A percentile compares a stretch with the other conserved stretches of the same genome.
These are phyloP conservation scores for Didymellaceae sp. DNA, from an alignment of 2,329 filamentous ascomycete genomes.

Conservation along the genomic window DNA sequence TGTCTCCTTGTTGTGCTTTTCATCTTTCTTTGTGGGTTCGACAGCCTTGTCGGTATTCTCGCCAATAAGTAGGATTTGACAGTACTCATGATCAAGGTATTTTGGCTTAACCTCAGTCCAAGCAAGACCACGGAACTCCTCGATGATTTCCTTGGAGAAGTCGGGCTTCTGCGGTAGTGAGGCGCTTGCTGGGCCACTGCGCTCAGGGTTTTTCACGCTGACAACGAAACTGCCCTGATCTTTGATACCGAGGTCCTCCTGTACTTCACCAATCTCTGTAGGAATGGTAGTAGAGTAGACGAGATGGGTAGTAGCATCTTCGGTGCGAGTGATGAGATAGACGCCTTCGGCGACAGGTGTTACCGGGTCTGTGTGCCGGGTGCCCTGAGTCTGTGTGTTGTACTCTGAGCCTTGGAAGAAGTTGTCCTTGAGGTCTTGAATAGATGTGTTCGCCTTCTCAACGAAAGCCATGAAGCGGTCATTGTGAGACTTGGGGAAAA, in stretches of 20 bases:
- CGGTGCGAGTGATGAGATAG: conserved; percentile 77
- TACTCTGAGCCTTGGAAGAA: conserved; percentile 74
- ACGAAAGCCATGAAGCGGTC: conserved; percentile 85
- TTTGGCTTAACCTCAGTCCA: conserved; percentile 78
- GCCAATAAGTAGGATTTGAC: conserved; percentile 81
- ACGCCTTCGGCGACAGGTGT: conserved; percentile 83
- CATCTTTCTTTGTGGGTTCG: conserved; percentile 62
- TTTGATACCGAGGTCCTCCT: conserved; percentile 75
- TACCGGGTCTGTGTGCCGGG: conserved; percentile 71
- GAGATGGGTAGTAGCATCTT: conserved; percentile 73
- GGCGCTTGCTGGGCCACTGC: conserved; percentile 68
- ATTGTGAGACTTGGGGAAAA: conserved; percentile 69
- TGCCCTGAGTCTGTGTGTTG: conserved; percentile 76
- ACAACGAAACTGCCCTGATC: conserved; percentile 78
- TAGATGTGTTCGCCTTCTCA: conserved; percentile 71
- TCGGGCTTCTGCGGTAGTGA: conserved; percentile 69
- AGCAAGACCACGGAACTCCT: conserved; percentile 74
- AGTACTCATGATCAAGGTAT: conserved; percentile 75
- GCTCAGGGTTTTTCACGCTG: conserved; percentile 80
- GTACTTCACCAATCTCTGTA: conserved; percentile 70
- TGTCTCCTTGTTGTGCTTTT: conserved; percentile 64
- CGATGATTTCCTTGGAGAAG: conserved; percentile 73
- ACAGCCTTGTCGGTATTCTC: conserved; percentile 66
- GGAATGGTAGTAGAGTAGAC: conserved; percentile 82
- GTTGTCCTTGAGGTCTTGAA: conserved; percentile 73